phyloP scores from a whole-genome alignment of 495 filamentous ascomycete species.

The Podospora bellae-mahoneyi region DNA sequence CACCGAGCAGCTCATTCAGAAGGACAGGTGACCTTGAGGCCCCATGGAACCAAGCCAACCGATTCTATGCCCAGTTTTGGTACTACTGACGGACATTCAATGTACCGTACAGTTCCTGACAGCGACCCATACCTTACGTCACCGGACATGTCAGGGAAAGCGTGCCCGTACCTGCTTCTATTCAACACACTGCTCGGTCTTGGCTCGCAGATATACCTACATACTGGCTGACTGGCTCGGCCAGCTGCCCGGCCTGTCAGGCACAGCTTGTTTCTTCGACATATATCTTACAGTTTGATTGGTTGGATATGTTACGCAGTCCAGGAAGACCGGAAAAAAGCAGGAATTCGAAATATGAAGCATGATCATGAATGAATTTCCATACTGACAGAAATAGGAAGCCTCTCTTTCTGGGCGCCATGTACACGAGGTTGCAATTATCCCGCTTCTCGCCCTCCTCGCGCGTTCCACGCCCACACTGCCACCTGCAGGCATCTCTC shows the following conservation, averaged over 20 bases:
- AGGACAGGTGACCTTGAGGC: no score
- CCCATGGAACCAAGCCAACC: no score
- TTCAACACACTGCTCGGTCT: background rate
- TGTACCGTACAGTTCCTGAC: background rate
- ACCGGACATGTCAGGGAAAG: background rate
- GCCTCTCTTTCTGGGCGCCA: background rate
- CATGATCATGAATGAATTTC: background rate
- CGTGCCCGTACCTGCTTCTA: background rate
- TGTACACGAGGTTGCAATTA: background rate
- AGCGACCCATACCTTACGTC: background rate
- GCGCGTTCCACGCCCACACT: background rate
- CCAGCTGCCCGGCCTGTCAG: background rate
- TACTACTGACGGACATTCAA: background rate
- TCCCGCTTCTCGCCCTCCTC: background rate
- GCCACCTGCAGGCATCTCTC: background rate
- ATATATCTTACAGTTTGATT: background rate
- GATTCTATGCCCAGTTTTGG: no score
- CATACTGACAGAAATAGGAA: background rate
- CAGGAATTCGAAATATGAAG: no score
- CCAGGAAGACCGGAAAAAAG: no score
- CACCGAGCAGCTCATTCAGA: no score
- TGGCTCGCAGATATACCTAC: background rate
- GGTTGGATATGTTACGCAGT: background rate
- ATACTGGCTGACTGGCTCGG: background rate
- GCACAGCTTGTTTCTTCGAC: background rate